phyloP scores from a whole-genome alignment of 306 rosid genomes.

The Rosa chinensis region DNA sequence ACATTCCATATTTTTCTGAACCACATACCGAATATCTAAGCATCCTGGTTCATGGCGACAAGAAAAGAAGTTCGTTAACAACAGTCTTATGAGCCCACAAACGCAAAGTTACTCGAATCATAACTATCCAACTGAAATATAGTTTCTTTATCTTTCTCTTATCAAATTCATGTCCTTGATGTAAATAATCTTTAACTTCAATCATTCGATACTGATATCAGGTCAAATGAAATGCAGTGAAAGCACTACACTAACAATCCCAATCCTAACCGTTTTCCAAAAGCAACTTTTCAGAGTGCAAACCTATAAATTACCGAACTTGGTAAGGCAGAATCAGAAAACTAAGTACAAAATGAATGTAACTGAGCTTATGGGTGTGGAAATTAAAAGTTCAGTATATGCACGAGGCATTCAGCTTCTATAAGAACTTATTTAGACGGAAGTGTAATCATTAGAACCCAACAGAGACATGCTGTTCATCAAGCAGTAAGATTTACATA shows the following conservation, averaged over 20 bases:
- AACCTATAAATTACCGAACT: neutral
- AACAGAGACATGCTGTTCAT: neutral
- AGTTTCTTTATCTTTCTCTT: neutral
- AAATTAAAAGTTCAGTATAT: neutral
- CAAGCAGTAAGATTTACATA: neutral
- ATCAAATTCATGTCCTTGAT: neutral
- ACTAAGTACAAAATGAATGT: too few relatives aligned
- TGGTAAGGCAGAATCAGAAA: neutral
- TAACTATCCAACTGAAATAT: neutral
- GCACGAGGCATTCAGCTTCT: neutral
- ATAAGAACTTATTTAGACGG: neutral
- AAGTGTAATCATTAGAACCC: neutral
- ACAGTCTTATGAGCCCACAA: neutral
- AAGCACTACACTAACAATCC: neutral
- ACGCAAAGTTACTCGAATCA: neutral
- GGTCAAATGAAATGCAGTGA: neutral
- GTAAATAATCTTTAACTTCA: neutral
- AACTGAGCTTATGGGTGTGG: neutral
- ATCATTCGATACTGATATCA: neutral
- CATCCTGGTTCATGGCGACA: constrained; percentile 19
- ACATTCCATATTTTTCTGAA: constrained; percentile 37
- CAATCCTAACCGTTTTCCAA: neutral
- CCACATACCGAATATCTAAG: constrained; percentile 25
- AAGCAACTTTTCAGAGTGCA: neutral
- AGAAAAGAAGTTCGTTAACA: neutral